Evolutionary conservation across 768 basidiomycete species (phyloP).

Genomic region (Suillus placidus): DNA sequence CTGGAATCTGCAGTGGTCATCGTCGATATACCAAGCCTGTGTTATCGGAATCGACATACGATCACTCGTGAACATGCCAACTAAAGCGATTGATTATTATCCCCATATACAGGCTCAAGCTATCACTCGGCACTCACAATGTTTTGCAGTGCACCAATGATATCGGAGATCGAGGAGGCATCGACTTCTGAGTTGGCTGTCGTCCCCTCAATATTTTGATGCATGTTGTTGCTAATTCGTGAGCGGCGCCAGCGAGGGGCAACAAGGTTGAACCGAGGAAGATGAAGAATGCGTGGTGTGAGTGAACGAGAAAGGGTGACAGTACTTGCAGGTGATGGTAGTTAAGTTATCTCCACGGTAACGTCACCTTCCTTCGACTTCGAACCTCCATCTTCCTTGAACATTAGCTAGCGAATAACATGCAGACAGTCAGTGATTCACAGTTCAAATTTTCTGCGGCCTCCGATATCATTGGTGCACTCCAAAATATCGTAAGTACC

Average conservation of each 20-base stretch:
- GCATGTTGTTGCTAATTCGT: background rate
- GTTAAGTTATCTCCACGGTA: too few species aligned
- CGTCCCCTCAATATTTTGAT: background rate
- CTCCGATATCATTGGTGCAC: background rate
- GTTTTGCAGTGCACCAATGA: background rate
- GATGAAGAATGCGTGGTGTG: too few species aligned
- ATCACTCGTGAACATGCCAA: background rate
- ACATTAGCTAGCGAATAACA: background rate
- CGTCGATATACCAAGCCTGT: background rate
- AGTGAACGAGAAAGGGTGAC: too few species aligned
- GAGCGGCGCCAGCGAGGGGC: background rate
- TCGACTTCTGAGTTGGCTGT: background rate
- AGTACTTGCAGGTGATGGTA: too few species aligned
- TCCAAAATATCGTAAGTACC: background rate
- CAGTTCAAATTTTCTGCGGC: background rate
- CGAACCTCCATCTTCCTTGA: too few species aligned
- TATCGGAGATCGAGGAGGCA: background rate
- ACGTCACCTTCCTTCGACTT: too few species aligned
- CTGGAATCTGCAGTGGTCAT: background rate
- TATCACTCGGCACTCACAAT: background rate
- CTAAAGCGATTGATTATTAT: background rate
- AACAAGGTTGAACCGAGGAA: background rate
- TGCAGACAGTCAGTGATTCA: background rate
- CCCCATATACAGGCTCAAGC: background rate
- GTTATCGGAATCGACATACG: background rate